These are phyloP conservation scores for Hirsutella thompsonii DNA, from an alignment of 2,329 filamentous ascomycete genomes.

Conservation along the genomic window DNA sequence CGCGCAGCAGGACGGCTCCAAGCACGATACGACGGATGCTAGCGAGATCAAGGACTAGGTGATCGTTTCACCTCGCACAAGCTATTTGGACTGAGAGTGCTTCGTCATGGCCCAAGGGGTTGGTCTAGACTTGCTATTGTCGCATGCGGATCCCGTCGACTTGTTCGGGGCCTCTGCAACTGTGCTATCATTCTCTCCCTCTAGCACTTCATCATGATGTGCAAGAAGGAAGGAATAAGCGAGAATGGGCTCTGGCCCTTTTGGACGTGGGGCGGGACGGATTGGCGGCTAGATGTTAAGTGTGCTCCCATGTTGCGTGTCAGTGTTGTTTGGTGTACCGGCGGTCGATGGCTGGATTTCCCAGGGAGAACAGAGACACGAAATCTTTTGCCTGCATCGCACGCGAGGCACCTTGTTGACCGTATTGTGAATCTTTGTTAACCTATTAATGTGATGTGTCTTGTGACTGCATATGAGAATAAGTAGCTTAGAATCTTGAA, in stretches of 20 bases:
- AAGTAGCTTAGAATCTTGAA: no score
- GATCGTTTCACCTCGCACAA: conserved; percentile 10
- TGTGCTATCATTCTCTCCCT: background rate
- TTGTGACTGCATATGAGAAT: no score
- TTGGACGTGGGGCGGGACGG: background rate
- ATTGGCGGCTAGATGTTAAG: conserved; percentile 8
- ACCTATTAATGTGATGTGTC: no score
- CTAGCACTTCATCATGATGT: conserved; percentile 1
- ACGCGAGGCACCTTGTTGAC: no score
- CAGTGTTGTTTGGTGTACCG: conserved; percentile 7
- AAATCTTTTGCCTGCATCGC: background rate
- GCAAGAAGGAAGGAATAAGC: conserved; percentile 1
- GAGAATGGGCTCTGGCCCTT: background rate
- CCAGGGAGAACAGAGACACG: conserved; percentile 2
- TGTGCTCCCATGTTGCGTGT: conserved; percentile 5
- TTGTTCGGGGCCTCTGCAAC: background rate
- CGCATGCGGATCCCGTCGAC: background rate
- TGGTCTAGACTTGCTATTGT: background rate
- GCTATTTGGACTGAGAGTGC: conserved; percentile 4
- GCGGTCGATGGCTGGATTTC: conserved; percentile 8
- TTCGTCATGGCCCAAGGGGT: background rate
- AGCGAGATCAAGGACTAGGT: conserved; percentile 25
- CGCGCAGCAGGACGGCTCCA: conserved; percentile 11
- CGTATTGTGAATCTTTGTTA: no score
- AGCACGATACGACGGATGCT: conserved; percentile 11